These are phyloP conservation scores for Dactylellina haptotyla DNA, from an alignment of 2,329 filamentous ascomycete genomes.

Conservation along the genomic window DNA sequence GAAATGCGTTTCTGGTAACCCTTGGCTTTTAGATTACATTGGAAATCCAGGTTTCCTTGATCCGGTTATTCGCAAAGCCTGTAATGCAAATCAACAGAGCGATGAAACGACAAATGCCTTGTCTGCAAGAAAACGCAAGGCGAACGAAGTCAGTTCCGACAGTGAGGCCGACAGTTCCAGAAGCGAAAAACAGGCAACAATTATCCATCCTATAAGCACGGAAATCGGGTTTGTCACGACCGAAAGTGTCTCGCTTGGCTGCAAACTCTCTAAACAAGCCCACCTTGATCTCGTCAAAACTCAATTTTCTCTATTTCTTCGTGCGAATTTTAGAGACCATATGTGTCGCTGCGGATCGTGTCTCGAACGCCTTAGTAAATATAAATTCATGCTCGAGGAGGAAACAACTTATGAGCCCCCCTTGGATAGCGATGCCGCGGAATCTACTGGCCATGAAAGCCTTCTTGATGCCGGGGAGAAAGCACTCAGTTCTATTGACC, in stretches of 20 bases:
- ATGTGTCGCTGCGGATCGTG: slow-evolving; percentile 86
- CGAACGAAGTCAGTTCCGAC: slow-evolving; percentile 51
- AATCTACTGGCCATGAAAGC: slow-evolving; percentile 77
- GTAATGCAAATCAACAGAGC: not conserved
- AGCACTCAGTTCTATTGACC: slow-evolving; percentile 88
- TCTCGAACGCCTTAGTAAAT: slow-evolving; percentile 75
- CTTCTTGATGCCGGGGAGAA: slow-evolving; percentile 92
- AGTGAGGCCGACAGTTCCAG: not conserved
- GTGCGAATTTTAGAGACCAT: slow-evolving; percentile 78
- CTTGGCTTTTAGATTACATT: slow-evolving; percentile 92
- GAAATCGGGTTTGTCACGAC: not conserved
- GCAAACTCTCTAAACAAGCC: slow-evolving; percentile 44
- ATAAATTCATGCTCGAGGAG: slow-evolving; percentile 88
- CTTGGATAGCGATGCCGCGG: slow-evolving; percentile 70
- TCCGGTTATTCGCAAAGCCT: slow-evolving; percentile 68
- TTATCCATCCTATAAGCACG: not conserved
- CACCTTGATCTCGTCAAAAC: slow-evolving; percentile 34
- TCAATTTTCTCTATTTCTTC: slow-evolving; percentile 82
- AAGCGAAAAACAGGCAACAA: not conserved
- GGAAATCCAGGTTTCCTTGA: slow-evolving; percentile 80
- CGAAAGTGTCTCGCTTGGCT: not conserved
- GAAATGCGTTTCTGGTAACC: slow-evolving; percentile 86
- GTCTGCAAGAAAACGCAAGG: slow-evolving; percentile 10
- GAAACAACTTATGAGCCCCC: slow-evolving; percentile 95
- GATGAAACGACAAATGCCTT: slow-evolving; percentile 26